These are phyloP conservation scores for Arctostaphylos glauca DNA, from an alignment of 148 eudicot species.

Conservation along the genomic window DNA sequence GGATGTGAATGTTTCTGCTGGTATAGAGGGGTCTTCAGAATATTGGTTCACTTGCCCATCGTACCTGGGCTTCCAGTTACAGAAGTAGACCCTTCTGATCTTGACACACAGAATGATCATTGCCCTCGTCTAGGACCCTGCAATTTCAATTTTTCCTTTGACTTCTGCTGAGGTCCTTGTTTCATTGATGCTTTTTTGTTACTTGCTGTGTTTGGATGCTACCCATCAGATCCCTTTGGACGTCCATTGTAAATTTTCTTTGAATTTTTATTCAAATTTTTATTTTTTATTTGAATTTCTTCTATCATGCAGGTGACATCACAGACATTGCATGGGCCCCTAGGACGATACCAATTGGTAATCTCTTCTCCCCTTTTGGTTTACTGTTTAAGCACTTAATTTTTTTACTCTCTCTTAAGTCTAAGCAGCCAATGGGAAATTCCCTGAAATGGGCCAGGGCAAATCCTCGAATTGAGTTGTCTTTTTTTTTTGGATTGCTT, in stretches of 20 bases:
- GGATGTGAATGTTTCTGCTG: not conserved
- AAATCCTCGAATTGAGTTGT: not conserved
- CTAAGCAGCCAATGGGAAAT: not conserved
- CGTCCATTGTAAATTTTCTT: not conserved
- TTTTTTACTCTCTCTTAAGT: not conserved
- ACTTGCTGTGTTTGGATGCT: not conserved
- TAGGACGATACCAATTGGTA: slow-evolving; percentile 51
- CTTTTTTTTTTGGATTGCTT: not conserved
- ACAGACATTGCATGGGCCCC: slow-evolving; percentile 88
- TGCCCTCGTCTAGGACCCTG: not conserved
- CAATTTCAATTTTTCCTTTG: not conserved
- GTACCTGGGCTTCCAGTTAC: not conserved
- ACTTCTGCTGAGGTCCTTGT: slow-evolving; percentile 12
- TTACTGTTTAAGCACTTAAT: not conserved
- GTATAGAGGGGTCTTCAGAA: not conserved
- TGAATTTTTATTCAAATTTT: not conserved
- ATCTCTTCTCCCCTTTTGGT: slow-evolving; percentile 14
- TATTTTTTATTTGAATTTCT: not conserved
- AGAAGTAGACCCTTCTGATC: not conserved
- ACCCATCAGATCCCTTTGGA: slow-evolving; percentile 3
- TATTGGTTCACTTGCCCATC: not conserved
- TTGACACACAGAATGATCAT: not conserved
- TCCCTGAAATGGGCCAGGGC: not conserved
- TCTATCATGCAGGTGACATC: slow-evolving; percentile 68
- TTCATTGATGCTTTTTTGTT: slow-evolving; percentile 13